phyloP scores from a whole-genome alignment of 1,284 basidiomycete genomes.

The Tilletiopsis washingtonensis region DNA sequence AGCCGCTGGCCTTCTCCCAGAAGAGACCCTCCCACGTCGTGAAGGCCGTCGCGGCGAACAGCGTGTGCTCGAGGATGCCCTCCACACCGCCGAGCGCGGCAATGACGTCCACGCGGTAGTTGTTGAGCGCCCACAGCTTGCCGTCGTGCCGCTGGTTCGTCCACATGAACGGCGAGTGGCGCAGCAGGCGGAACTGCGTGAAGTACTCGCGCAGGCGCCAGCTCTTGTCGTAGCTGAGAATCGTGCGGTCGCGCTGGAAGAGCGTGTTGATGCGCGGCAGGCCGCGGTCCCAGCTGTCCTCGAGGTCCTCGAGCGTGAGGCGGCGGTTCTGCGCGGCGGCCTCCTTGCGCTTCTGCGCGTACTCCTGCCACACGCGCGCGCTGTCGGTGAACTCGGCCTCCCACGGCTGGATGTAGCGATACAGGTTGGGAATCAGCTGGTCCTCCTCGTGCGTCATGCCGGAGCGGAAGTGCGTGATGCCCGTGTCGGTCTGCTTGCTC shows the following conservation, averaged over 20 bases:
- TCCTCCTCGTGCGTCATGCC: constrained; percentile 80
- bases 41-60: constrained; percentile 97
- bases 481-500: constrained; percentile 94
- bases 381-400: constrained; percentile 97
- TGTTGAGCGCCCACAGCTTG: constrained; percentile 95
- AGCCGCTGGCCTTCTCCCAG: constrained; percentile 57
- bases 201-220: constrained; percentile 78
- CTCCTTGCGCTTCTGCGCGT: constrained; percentile 98
- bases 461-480: constrained; percentile 85
- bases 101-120: constrained; percentile 97
- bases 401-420: constrained; percentile 97
- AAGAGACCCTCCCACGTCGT: constrained; percentile 56
- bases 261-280: constrained; percentile 95
- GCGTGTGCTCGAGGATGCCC: constrained; percentile 89
- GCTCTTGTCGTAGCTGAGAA: constrained; percentile 92
- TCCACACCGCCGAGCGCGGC: constrained; percentile 97
- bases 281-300: constrained; percentile 96
- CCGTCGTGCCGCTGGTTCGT: constrained; percentile 96
- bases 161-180: constrained; percentile 93
- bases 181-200: constrained; percentile 93
- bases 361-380: constrained; percentile 97
- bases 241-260: constrained; percentile 96
- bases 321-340: constrained; percentile 95
- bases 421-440: constrained; percentile 71
- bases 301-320: constrained; percentile 92